Percentiles rank a stretch among this genome's conserved stretches.
Evolutionary conservation across 768 basidiomycete genomes (phyloP).

Genomic region (Tricholoma furcatifolium): DNA sequence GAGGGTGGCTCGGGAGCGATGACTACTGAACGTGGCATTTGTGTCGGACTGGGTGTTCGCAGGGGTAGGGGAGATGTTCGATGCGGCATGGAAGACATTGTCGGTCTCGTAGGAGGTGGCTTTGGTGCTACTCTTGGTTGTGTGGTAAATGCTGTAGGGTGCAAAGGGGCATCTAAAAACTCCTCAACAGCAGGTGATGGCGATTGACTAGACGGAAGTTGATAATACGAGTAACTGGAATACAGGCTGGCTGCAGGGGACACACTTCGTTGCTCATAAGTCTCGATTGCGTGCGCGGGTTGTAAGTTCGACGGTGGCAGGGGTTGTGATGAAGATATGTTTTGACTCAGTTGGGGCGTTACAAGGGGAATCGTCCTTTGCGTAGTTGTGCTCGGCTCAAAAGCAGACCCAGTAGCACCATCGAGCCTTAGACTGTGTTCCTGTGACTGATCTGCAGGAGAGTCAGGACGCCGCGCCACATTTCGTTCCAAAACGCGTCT

Average conservation of each 20-base stretch:
- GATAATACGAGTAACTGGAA: conserved; percentile 68
- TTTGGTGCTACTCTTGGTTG: conserved; percentile 11
- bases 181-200: conserved; percentile 42
- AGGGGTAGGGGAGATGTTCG: neutral
- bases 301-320: conserved; percentile 2
- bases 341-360: neutral
- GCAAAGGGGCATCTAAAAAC: conserved; percentile 17
- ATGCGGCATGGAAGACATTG: conserved; percentile 14
- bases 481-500: conserved; percentile 60
- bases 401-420: neutral
- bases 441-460: conserved; percentile 19
- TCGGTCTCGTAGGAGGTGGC: conserved; percentile 3
- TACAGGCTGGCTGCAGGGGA: conserved; percentile 45
- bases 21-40: neutral
- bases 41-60: neutral
- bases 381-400: no score
- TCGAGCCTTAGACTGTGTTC: neutral
- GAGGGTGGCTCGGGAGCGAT: conserved; percentile 3
- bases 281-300: conserved; percentile 6
- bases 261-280: conserved; percentile 31
- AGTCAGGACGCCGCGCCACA: conserved; percentile 32
- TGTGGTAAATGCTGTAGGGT: conserved; percentile 14
- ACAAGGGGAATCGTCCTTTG: neutral
- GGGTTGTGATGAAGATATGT: neutral
- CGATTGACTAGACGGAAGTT: conserved; percentile 46